phyloP scores from a whole-genome alignment of 106 monocot genomes.

The Acorus gramineus region DNA sequence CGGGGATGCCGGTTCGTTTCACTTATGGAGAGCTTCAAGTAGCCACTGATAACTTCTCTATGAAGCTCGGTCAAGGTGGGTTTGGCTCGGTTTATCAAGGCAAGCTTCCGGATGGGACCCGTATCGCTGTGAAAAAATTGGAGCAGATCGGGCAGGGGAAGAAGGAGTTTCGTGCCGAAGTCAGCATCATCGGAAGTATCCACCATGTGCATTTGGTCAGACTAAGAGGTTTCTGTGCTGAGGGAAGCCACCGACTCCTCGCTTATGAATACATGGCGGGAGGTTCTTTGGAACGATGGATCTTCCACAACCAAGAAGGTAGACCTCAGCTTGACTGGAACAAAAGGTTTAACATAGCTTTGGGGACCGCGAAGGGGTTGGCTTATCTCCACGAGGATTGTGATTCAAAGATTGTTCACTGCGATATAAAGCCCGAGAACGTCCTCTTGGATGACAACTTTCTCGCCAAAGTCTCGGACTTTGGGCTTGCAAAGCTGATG shows the following conservation, averaged over 20 bases:
- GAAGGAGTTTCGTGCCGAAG: conserved; percentile 58
- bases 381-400: conserved; percentile 63
- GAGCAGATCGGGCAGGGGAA: conserved; percentile 60
- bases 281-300: conserved; percentile 44
- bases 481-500: conserved; percentile 64
- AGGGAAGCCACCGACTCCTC: conserved; percentile 44
- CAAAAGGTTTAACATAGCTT: conserved; percentile 35
- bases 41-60: conserved; percentile 57
- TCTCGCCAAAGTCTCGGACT: conserved; percentile 46
- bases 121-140: conserved; percentile 43
- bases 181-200: conserved; percentile 51
- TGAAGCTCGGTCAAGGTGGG: conserved; percentile 64
- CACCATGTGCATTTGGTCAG: conserved; percentile 74
- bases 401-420: conserved; percentile 49
- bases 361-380: conserved; percentile 56
- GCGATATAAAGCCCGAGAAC: conserved; percentile 67
- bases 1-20: conserved; percentile 56
- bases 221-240: conserved; percentile 64
- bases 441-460: conserved; percentile 52
- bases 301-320: conserved; percentile 18
- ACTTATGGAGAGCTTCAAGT: conserved; percentile 44
- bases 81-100: conserved; percentile 80
- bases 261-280: conserved; percentile 56
- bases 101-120: conserved; percentile 38
- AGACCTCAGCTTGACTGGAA: conserved; percentile 27